Conservation (phyloP, 139 green algal genomes). For the Gonium pectorale region DNA sequence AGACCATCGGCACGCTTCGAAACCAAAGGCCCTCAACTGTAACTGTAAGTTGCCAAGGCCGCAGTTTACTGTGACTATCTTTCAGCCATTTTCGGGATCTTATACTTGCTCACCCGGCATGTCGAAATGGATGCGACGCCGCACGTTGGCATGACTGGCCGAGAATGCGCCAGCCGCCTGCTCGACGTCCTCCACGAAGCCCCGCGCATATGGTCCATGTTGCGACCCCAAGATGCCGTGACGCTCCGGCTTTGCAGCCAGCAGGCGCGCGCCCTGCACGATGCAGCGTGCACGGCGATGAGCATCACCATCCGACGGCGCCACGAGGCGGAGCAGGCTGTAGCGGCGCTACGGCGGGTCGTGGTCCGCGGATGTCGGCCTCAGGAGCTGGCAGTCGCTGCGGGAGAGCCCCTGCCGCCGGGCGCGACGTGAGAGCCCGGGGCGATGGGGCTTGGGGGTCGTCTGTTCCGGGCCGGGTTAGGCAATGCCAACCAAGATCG, state of each 20-base stretch:
- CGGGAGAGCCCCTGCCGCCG: background rate
- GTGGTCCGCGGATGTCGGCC: background rate
- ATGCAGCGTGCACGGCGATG: background rate
- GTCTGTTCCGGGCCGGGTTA: no score
- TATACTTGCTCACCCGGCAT: no score
- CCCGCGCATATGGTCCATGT: background rate
- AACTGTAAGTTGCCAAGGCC: no score
- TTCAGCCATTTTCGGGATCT: no score
- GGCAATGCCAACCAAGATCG: background rate
- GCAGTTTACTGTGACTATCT: no score
- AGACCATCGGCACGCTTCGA: no score
- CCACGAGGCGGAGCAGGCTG: background rate
- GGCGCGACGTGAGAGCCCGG: no score
- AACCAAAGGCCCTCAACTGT: no score
- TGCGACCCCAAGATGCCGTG: background rate
- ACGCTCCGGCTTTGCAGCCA: background rate
- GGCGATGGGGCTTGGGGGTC: no score
- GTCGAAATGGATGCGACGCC: no score
- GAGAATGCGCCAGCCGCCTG: background rate
- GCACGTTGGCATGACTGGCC: no score
- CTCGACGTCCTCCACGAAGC: conserved; percentile 15
- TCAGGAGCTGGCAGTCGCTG: background rate
- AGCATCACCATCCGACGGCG: background rate
- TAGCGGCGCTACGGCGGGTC: background rate
- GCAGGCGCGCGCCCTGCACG: conserved; percentile 1